Conservation (phyloP, 345 rosid species). For the Murraya paniculata region DNA sequence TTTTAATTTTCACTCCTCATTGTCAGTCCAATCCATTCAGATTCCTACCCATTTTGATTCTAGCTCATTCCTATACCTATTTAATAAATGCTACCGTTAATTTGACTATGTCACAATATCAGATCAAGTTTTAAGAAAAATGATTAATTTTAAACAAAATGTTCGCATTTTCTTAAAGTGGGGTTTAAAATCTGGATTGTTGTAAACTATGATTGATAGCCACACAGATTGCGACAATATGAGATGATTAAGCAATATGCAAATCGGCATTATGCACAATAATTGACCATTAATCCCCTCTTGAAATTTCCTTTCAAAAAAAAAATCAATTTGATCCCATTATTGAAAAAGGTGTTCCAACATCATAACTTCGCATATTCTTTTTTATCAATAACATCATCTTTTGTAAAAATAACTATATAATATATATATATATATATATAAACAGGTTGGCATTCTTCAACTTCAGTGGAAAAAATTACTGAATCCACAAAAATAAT, state of each 20-base stretch:
- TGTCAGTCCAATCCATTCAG: too few relatives aligned
- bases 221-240: not conserved
- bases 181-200: not conserved
- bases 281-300: not conserved
- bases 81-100: too few relatives aligned
- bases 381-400: not conserved
- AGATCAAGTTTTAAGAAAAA: not conserved
- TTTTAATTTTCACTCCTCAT: too few relatives aligned
- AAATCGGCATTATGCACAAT: not conserved
- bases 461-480: not conserved
- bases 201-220: not conserved
- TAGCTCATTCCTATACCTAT: rapidly evolving
- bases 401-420: not conserved
- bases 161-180: not conserved
- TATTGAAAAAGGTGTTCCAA: not conserved
- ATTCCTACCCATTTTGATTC: too few relatives aligned
- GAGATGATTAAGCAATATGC: not conserved
- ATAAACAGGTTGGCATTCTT: not conserved
- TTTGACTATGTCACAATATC: too few relatives aligned
- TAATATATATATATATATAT: too few relatives aligned
- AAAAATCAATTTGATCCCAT: not conserved
- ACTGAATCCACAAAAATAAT: not conserved
- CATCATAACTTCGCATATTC: not conserved
- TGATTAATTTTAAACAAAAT: not conserved
- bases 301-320: not conserved